Percentiles rank a stretch among this genome's conserved stretches.
Conservation (phyloP, 2,329 filamentous ascomycete genomes). For the Huntiella bhutanensis region DNA sequence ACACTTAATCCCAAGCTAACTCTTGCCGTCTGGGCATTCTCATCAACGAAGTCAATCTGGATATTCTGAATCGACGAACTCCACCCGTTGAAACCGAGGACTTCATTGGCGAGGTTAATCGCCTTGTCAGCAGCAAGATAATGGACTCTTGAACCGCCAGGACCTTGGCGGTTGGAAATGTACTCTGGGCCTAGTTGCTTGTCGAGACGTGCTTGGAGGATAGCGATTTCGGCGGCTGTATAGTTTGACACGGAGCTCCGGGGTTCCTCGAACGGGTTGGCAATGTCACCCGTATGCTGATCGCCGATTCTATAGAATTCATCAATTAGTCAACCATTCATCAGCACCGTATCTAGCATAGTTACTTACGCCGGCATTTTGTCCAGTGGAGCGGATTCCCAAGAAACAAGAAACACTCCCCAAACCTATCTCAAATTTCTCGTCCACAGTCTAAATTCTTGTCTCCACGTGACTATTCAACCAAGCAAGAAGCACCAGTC, state of each 20-base stretch:
- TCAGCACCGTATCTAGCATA: no score
- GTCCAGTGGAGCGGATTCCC: conserved; percentile 10
- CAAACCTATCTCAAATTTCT: no score
- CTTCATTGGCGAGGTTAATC: conserved; percentile 83
- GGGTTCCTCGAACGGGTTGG: conserved; percentile 67
- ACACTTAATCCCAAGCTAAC: conserved; percentile 77
- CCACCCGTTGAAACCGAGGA: conserved; percentile 97
- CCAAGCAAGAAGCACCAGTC: no score
- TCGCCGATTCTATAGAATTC: conserved; percentile 39
- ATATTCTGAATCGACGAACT: conserved; percentile 89
- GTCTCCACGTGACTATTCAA: no score
- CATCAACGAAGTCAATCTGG: conserved; percentile 88
- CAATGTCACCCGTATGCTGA: conserved; percentile 38
- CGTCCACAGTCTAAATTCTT: no score
- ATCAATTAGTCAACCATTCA: conserved; percentile 3
- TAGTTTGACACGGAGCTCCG: conserved; percentile 55
- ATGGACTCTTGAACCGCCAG: conserved; percentile 70
- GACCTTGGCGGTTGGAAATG: conserved; percentile 69
- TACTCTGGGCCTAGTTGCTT: conserved; percentile 93
- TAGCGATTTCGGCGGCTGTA: conserved; percentile 79
- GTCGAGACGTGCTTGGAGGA: conserved; percentile 67
- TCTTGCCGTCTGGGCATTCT: conserved; percentile 57
- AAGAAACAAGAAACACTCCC: not conserved
- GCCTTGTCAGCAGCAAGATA: conserved; percentile 95
- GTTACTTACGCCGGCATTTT: conserved; percentile 10